Evolutionary conservation across 2,329 filamentous ascomycete species (phyloP), one percentile per base, ranked within the genome.

Genomic region (Fusarium miscanthi): DNA sequence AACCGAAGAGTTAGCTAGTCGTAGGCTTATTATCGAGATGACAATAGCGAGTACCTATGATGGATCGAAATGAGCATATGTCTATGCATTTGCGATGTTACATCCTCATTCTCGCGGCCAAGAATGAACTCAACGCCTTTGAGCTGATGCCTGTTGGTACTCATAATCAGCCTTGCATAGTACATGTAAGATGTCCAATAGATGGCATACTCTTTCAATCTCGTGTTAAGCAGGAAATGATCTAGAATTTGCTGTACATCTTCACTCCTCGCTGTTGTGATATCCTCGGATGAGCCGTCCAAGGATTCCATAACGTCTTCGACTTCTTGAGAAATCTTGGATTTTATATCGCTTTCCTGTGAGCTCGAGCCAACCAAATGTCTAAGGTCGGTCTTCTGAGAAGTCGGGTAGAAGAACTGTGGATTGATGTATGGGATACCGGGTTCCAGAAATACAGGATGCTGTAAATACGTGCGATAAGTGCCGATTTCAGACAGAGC

Each of bases 321-420:
- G 1, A 67, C 38, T 0, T 41, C 43, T 8, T 12, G 30, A 5
- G 30, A 58, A 4, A 17, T 23, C 8, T 38, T 42, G 2, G 27
- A 25, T 7, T 45, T 33, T 0, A 0, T 9, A 0, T n/a, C 2
- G 3, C 31, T 25, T 0, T 37, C 17, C 7, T 2, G 25, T 0
- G 11, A 7, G 2, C 17, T 7, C 13, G 63, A 51, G 1, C 51
- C 66, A 8, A 51, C 37, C 1, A 69, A 4, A 19, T 67, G 38
- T 16, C 43, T 52, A 0, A 67, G 23, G 2, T 67, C 43, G 0
- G 35, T 52, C 49, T 37, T 57, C 2, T 45, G 3, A 2, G 21
- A 9, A 1, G 16, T 13, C 9, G 61, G 6, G 16, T 64, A 64
- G 8, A 35, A 63, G 33, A 51, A 68, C 4, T 68, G 65, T 0